A percentile compares a stretch with the other conserved stretches of the same genome.
These are phyloP conservation scores for Phytophthora litchii DNA, from an alignment of 352 stramenopile genomes.

Conservation along the genomic window DNA sequence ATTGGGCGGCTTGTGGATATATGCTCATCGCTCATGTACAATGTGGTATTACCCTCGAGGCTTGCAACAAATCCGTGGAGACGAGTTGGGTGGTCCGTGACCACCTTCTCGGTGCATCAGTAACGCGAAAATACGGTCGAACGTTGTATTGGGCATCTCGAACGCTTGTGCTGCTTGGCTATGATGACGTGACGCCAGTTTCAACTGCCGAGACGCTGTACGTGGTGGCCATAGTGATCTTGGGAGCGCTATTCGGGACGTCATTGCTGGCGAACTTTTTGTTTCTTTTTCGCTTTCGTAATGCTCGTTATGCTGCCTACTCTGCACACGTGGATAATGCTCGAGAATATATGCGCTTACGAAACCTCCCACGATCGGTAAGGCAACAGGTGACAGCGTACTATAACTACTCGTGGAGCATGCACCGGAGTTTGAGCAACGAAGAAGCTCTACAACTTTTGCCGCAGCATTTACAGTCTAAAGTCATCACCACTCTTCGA, in stretches of 20 bases:
- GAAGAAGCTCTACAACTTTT: conserved; percentile 60
- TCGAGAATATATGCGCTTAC: conserved; percentile 71
- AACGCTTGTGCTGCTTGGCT: conserved; percentile 65
- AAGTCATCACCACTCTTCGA: conserved; percentile 60
- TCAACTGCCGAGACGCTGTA: conserved; percentile 62
- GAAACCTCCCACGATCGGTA: conserved; percentile 58
- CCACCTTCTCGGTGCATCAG: conserved; percentile 44
- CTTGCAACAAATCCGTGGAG: conserved; percentile 42
- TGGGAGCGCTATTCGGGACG: conserved; percentile 55
- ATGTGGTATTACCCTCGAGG: conserved; percentile 58
- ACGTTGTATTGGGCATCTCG: conserved; percentile 64
- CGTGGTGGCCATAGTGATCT: conserved; percentile 45
- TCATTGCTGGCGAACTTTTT: conserved; percentile 69
- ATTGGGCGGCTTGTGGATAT: conserved; percentile 71
- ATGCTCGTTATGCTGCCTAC: conserved; percentile 56
- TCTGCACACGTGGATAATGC: conserved; percentile 70
- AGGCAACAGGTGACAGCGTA: conserved; percentile 62
- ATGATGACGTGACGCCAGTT: conserved; percentile 70
- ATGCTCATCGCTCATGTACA: conserved; percentile 64
- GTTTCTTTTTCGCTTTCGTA: conserved; percentile 73
- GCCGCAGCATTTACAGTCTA: conserved; percentile 62
- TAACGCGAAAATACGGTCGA: conserved; percentile 55
- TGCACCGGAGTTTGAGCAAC: conserved; percentile 62
- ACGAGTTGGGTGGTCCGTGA: conserved; percentile 70
- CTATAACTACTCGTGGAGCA: conserved; percentile 70